These are phyloP conservation scores for Prunus mongolica DNA, from an alignment of 306 rosid species.

Conservation along the genomic window DNA sequence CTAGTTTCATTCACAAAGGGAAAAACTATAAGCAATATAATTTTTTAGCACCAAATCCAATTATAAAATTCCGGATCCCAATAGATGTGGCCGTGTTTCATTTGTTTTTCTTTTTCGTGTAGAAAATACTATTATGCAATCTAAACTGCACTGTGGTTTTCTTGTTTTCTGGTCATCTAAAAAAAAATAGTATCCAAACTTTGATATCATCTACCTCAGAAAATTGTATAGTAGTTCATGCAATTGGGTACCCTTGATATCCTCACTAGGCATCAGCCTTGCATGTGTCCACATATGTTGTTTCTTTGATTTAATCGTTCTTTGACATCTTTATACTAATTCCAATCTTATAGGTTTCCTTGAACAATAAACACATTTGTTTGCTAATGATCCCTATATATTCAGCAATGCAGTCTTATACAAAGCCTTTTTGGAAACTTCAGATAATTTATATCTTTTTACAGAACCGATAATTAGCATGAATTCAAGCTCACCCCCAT, in stretches of 20 bases:
- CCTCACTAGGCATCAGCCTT: conserved; percentile 17
- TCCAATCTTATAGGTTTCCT: neutral
- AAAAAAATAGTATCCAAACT: neutral
- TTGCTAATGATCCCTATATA: neutral
- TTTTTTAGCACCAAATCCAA: neutral
- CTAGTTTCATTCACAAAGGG: neutral
- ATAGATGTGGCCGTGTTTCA: neutral
- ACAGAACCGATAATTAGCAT: conserved; percentile 8
- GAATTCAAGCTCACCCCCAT: neutral
- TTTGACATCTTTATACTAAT: neutral
- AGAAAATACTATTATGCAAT: neutral
- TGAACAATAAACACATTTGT: neutral
- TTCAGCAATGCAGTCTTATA: neutral
- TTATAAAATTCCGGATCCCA: neutral
- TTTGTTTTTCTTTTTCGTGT: neutral
- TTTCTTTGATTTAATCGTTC: conserved; percentile 28
- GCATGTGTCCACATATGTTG: neutral
- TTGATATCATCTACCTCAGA: conserved; percentile 12
- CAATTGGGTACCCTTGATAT: neutral
- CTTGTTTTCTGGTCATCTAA: neutral
- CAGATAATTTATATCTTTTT: neutral
- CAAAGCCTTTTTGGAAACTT: conserved; percentile 7
- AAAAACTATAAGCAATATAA: neutral
- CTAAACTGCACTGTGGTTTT: no score
- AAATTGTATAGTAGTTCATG: neutral